A percentile compares a stretch with the other conserved stretches of the same genome.
Evolutionary conservation across 306 rosid genomes (phyloP).

Genomic region (Rosa persica): DNA sequence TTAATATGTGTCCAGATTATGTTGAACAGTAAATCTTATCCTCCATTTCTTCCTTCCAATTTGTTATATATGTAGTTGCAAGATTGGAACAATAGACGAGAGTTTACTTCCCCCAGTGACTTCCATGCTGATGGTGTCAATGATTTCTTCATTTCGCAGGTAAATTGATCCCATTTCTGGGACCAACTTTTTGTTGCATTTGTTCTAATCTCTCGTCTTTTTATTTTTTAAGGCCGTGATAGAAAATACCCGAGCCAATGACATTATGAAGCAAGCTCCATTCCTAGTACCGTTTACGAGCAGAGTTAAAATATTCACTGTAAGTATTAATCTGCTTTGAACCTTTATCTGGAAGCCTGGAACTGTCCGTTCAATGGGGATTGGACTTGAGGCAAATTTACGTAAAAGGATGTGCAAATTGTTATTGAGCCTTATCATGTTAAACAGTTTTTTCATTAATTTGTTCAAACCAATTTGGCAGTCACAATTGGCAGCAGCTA

Average conservation of each 20-base stretch:
- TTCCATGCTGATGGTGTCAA: constrained; percentile 98
- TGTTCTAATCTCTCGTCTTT: constrained; percentile 17
- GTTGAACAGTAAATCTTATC: constrained; percentile 7
- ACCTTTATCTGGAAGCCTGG: constrained; percentile 20
- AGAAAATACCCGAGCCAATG: constrained; percentile 88
- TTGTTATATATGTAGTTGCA: constrained; percentile 60
- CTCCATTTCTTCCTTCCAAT: constrained; percentile 17
- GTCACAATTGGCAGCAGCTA: constrained; percentile 92
- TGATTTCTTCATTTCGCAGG: constrained; percentile 96
- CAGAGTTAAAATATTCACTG: constrained; percentile 95
- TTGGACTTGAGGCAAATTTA: not conserved
- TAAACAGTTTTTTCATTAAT: not conserved
- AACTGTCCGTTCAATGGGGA: not conserved
- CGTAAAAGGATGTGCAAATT: not conserved
- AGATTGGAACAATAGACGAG: constrained; percentile 97
- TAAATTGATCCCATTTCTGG: constrained; percentile 33
- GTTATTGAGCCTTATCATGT: not conserved
- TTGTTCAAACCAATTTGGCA: constrained; percentile 47
- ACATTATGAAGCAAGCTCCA: constrained; percentile 88
- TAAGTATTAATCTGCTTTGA: constrained; percentile 37
- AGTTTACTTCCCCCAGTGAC: constrained; percentile 81
- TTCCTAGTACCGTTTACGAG: constrained; percentile 96
- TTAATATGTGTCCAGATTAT: constrained; percentile 2
- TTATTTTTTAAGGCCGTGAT: constrained; percentile 52
- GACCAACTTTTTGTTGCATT: constrained; percentile 6